Base-by-base conservation (phyloP, 176 grass and related monocot genomes). In the Carex pumila region DNA sequence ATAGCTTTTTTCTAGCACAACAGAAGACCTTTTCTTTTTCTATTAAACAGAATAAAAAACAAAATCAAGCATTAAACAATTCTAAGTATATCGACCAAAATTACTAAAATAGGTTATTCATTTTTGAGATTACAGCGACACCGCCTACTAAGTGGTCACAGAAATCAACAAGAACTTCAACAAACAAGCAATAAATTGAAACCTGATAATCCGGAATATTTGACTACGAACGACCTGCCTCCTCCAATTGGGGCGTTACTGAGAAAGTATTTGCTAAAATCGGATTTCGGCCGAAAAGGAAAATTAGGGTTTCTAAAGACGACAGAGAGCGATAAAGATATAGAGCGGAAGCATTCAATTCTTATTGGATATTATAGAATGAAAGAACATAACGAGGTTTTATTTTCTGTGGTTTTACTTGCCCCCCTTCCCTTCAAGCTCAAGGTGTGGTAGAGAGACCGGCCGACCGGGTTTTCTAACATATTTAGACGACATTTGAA, bases 331-430 rank as follows among this genome's bases (percentile, higher is more conserved):
- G 49, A 79, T 56, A 60, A 1, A 79, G 49, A 79, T 7, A 50
- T 7, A 57, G 13, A 79, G 59, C 7, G 54, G 57, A 61, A 25
- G 55, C 22, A 34, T 79, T 55, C 21, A 79, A 58, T 58, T 58
- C n/a, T 71, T 43, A 71, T 17, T 71, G 67, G 67, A 71, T 71
- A 71, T 13, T 41, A 12, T 12, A 12, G 25, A 22, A 30, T 13
- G 14, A 31, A 71, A 39, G 30, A 71, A 39, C 17, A 15, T 17
- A 43, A 39, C 67, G 67, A 43, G 67, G 67, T 34, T 34, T 71
- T 71, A 71, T 76, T 76, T 76, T 76, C 39, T 53, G 71, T 76
- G 71, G 71, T 50, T 76, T 54, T 76, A 47, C 71, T 76, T 47
- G 66, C 39, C 17, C 37, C 29, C 17, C 67, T 43, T 25, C 25